phyloP scores from a whole-genome alignment of 2,329 filamentous ascomycete species.

The Coleophoma crateriformis region DNA sequence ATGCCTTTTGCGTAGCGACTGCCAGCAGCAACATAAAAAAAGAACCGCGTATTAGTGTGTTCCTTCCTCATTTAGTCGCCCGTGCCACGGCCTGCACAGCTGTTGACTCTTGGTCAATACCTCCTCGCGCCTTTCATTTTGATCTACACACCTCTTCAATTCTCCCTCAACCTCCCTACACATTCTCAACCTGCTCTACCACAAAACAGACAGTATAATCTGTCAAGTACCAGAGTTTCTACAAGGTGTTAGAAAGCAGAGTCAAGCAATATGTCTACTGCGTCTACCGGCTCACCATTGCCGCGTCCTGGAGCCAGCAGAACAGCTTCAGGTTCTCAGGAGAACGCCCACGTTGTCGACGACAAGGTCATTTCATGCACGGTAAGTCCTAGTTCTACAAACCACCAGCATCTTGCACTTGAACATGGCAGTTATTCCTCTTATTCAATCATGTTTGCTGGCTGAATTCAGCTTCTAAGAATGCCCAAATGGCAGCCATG shows the following conservation, averaged over 20 bases:
- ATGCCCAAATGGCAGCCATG: no score
- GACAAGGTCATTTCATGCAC: slow-evolving; percentile 19
- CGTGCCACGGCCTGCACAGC: slow-evolving; percentile 25
- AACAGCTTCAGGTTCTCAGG: slow-evolving; percentile 27
- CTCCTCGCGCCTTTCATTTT: slow-evolving; percentile 11
- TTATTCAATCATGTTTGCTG: no score
- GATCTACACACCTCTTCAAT: slow-evolving; percentile 2
- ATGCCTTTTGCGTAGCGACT: neutral
- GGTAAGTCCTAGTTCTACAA: slow-evolving; percentile 21
- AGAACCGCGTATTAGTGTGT: slow-evolving; percentile 9
- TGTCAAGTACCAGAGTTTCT: slow-evolving; percentile 3
- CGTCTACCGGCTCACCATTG: slow-evolving; percentile 36
- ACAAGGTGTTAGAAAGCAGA: neutral
- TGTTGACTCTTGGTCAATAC: slow-evolving; percentile 15
- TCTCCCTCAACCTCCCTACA: slow-evolving; percentile 14
- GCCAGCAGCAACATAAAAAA: slow-evolving; percentile 1
- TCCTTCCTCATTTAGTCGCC: slow-evolving; percentile 21
- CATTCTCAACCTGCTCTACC: slow-evolving; percentile 21
- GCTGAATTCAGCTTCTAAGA: no score
- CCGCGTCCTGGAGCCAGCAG: slow-evolving; percentile 29
- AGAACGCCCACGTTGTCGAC: slow-evolving; percentile 21
- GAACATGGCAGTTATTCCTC: no score
- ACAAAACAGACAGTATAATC: slow-evolving; percentile 9
- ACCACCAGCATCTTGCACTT: no score
- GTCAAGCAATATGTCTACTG: slow-evolving; percentile 31